Evolutionary conservation across 768 basidiomycete species (phyloP), one percentile per base, ranked within the genome.

Genomic region (Panus rudis): DNA sequence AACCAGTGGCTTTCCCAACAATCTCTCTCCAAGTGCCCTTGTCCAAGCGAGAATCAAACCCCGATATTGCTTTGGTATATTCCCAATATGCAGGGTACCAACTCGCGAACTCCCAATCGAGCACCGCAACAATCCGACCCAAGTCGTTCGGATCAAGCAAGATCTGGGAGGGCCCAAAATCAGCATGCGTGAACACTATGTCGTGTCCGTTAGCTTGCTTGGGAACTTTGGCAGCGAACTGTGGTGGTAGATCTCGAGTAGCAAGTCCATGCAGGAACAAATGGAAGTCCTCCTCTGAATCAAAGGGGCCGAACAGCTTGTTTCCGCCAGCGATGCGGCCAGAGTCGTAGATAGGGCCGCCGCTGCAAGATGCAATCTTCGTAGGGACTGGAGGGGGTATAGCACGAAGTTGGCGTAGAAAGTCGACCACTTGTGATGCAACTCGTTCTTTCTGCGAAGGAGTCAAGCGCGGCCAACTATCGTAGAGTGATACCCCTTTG

Each of bases 91-190:
- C 26, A 5, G 41, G 41, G 17, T 12, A 22, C 13, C 25, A 42
- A 12, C 41, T 30, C 11, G 41, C 26, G 16, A 32, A 20, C 28
- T 42, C 41, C 41, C 41, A 42, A 27, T 42, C 41, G 3, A 42
- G 10, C 4, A 42, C 21, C 13, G 6, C 41, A 12, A 27, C 28
- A 12, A 42, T 22, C 8, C 20, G 17, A 4, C 41, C 41, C 4
- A 7, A 17, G 10, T 5, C 16, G 6, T 14, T 20, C 8, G 26
- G 26, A 19, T 42, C 41, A 16, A 42, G 3, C 3, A 42, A 30
- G 21, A 42, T 31, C 14, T 42, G 30, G 8, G 16, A 6, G 27
- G 26, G 4, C 4, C 4, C 19, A 12, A 42, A 21, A 22, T 42
- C 41, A 11, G 14, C 26, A 21, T 42, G 41, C 41, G 41, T 5